A percentile compares a stretch with the other conserved stretches of the same genome.
phyloP scores from a whole-genome alignment of 768 basidiomycete genomes.

The Strobilomyces dryophilus region DNA sequence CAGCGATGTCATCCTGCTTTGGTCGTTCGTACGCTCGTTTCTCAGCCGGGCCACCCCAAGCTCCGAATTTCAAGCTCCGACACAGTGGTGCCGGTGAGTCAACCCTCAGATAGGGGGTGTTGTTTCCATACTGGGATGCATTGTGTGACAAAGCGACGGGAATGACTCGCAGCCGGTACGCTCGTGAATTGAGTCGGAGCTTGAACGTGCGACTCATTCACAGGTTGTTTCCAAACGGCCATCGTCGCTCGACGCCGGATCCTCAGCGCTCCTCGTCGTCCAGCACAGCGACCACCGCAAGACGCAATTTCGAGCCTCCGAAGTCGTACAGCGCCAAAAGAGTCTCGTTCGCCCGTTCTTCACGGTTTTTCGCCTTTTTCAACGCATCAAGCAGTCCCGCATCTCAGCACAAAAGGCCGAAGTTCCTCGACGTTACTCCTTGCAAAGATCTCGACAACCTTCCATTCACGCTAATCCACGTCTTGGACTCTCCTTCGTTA shows the following conservation, averaged over 20 bases:
- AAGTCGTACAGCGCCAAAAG: background rate
- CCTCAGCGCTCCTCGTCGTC: slow-evolving; percentile 14
- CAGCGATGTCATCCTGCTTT: slow-evolving; percentile 49
- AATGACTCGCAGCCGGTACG: slow-evolving; percentile 21
- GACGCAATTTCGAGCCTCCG: background rate
- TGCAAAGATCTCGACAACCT: slow-evolving; percentile 6
- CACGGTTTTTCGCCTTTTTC: slow-evolving; percentile 15
- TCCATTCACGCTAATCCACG: slow-evolving; percentile 28
- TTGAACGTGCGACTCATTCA: slow-evolving; percentile 28
- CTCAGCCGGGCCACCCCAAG: slow-evolving; percentile 14
- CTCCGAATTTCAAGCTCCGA: slow-evolving; percentile 24
- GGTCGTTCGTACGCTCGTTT: slow-evolving; percentile 13
- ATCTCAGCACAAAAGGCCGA: slow-evolving; percentile 21
- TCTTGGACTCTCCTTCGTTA: slow-evolving; percentile 6
- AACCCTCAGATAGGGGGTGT: background rate
- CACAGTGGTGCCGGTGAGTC: slow-evolving; percentile 1
- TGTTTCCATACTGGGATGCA: background rate
- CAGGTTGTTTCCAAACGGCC: slow-evolving; percentile 34
- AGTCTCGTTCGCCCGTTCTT: slow-evolving; percentile 10
- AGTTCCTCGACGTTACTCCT: slow-evolving; percentile 4
- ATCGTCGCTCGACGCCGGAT: slow-evolving; percentile 24
- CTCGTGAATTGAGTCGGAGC: slow-evolving; percentile 31
- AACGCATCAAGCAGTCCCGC: background rate
- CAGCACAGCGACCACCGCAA: slow-evolving; percentile 3
- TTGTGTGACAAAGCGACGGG: slow-evolving; percentile 10